phyloP scores from a whole-genome alignment of 2,329 filamentous ascomycete genomes.

The Coniochaeta sp. region DNA sequence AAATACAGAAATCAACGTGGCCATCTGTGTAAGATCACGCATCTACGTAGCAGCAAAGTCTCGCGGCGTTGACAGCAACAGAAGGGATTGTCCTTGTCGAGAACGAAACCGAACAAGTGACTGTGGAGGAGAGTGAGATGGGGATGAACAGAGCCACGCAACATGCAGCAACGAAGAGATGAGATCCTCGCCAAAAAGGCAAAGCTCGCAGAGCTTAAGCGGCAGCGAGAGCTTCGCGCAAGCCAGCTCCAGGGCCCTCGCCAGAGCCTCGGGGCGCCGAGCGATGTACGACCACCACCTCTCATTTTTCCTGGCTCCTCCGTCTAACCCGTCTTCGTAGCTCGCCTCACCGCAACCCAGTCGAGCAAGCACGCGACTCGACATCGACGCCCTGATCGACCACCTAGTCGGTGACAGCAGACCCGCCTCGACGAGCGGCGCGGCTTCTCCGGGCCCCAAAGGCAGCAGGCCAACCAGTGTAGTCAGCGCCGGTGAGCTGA shows the following conservation, averaged over 20 bases:
- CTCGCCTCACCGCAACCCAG: conserved; percentile 63
- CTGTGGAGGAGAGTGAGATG: conserved; percentile 28
- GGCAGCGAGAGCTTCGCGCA: conserved; percentile 77
- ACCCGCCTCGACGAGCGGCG: conserved; percentile 55
- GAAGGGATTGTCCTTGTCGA: neutral
- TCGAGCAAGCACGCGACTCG: conserved; percentile 61
- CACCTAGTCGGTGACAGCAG: conserved; percentile 74
- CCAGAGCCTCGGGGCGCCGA: conserved; percentile 58
- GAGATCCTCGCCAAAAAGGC: conserved; percentile 96
- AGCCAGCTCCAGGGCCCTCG: conserved; percentile 66
- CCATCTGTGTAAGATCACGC: neutral
- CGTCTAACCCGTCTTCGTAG: conserved; percentile 25
- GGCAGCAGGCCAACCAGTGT: conserved; percentile 82
- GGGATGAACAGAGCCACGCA: conserved; percentile 30
- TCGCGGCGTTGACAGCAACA: neutral
- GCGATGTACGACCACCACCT: conserved; percentile 54
- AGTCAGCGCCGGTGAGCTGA: conserved; percentile 72
- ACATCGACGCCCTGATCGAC: conserved; percentile 80
- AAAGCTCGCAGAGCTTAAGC: conserved; percentile 92
- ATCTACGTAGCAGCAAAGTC: neutral
- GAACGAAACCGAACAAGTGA: neutral
- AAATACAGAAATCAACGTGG: neutral
- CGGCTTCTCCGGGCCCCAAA: conserved; percentile 57
- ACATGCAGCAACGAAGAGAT: conserved; percentile 77
- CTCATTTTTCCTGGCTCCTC: conserved; percentile 4